These are phyloP conservation scores for Cercospora janseana DNA, from an alignment of 2,329 filamentous ascomycete species.

Conservation along the genomic window DNA sequence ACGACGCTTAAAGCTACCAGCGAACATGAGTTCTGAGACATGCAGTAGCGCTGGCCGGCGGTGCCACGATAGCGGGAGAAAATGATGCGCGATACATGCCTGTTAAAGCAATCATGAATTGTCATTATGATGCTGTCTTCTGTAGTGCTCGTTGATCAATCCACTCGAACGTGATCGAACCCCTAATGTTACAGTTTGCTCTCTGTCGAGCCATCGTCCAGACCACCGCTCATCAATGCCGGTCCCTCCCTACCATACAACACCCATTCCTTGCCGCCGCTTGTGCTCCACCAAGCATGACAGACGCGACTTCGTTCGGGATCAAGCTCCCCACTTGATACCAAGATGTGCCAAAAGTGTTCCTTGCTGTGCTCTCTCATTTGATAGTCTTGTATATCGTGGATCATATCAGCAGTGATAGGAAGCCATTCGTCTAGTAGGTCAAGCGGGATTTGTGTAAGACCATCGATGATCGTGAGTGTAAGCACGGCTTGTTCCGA, in stretches of 20 bases:
- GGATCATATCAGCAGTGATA: conserved; percentile 65
- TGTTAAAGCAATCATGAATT: not conserved
- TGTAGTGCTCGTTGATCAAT: not conserved
- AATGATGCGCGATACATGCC: not conserved
- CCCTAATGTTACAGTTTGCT: conserved; percentile 21
- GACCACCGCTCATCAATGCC: conserved; percentile 54
- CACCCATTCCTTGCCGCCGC: conserved; percentile 58
- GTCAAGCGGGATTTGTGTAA: conserved; percentile 69
- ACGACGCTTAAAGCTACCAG: conserved; percentile 7
- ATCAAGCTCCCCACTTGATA: conserved; percentile 76
- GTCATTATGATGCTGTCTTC: too few species aligned
- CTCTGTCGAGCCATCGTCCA: conserved; percentile 11
- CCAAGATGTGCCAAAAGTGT: conserved; percentile 76
- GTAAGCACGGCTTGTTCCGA: conserved; percentile 78
- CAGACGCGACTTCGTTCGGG: conserved; percentile 75
- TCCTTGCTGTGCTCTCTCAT: conserved; percentile 66
- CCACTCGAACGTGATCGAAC: too few species aligned
- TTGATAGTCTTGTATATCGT: conserved; percentile 58
- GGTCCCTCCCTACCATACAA: conserved; percentile 47
- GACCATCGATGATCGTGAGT: conserved; percentile 73
- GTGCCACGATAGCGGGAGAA: conserved; percentile 3
- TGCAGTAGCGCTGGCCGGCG: conserved; percentile 10
- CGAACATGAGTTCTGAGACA: conserved; percentile 1
- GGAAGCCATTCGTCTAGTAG: conserved; percentile 80
- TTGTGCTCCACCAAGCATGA: conserved; percentile 80